A percentile compares a stretch with the other conserved stretches of the same genome.
These are phyloP conservation scores for Haberlea rhodopensis DNA, from an alignment of 257 asterid genomes.

Conservation along the genomic window DNA sequence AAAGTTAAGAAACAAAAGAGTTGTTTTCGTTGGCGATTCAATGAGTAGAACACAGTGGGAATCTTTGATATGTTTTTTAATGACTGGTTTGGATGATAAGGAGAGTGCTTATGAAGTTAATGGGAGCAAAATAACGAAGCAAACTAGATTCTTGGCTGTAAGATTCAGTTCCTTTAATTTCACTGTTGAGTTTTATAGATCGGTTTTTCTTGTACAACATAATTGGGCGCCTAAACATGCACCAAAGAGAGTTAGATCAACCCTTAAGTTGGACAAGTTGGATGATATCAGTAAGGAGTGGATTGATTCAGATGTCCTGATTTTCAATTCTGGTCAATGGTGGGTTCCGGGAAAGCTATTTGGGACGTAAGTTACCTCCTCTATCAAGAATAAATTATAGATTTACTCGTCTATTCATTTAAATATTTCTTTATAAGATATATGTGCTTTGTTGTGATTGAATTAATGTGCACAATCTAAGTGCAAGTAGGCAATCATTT, in stretches of 20 bases:
- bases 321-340: conserved; percentile 82
- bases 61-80: conserved; percentile 70
- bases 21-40: conserved; percentile 80
- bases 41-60: conserved; percentile 91
- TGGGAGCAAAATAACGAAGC: conserved; percentile 60
- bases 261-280: conserved; percentile 54
- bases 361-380: conserved; percentile 48
- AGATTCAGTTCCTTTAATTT: conserved; percentile 65
- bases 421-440: background rate
- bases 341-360: conserved; percentile 78
- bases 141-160: conserved; percentile 60
- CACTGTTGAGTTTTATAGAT: conserved; percentile 63
- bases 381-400: background rate
- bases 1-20: conserved; percentile 47
- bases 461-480: background rate
- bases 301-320: conserved; percentile 63
- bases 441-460: conserved; percentile 8
- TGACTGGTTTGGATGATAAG: conserved; percentile 68
- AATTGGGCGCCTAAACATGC: conserved; percentile 55
- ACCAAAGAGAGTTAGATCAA: conserved; percentile 61
- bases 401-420: conserved; percentile 18
- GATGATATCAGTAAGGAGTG: conserved; percentile 70
- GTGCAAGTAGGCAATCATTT: background rate
- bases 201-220: conserved; percentile 75
- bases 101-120: conserved; percentile 63